phyloP scores from a whole-genome alignment of 2,329 filamentous ascomycete genomes.

The Pseudogymnoascus sp. region DNA sequence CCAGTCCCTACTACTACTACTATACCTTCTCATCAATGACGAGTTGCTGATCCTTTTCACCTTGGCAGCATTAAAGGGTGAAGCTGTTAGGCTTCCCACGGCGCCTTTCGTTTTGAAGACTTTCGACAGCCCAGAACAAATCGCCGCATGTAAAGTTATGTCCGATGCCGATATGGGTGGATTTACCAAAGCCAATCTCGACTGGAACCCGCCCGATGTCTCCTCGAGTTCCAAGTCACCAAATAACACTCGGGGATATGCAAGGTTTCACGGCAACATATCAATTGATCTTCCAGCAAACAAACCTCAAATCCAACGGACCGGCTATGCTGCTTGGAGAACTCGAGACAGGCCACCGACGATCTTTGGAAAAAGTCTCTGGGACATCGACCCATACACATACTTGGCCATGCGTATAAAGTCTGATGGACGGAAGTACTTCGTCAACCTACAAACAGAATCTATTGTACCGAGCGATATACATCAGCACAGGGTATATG shows the following conservation, averaged over 20 bases:
- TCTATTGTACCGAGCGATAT: slow-evolving; percentile 89
- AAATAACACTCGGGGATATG: slow-evolving; percentile 45
- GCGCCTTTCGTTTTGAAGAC: slow-evolving; percentile 56
- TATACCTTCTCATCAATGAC: background rate
- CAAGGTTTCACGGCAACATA: slow-evolving; percentile 79
- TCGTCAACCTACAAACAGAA: slow-evolving; percentile 93
- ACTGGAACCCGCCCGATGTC: slow-evolving; percentile 31
- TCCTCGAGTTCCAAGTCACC: slow-evolving; percentile 17
- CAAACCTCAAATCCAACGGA: slow-evolving; percentile 64
- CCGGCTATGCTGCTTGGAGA: slow-evolving; percentile 84
- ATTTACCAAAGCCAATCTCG: slow-evolving; percentile 65
- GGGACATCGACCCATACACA: slow-evolving; percentile 82
- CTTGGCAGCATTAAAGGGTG: slow-evolving; percentile 54
- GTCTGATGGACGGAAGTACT: slow-evolving; percentile 85
- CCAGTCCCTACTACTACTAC: background rate
- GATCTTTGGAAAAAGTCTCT: slow-evolving; percentile 76
- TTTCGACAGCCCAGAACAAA: slow-evolving; percentile 45
- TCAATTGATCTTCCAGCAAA: slow-evolving; percentile 74
- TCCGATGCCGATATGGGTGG: slow-evolving; percentile 81
- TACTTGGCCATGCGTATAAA: slow-evolving; percentile 85
- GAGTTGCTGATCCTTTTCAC: slow-evolving; percentile 11
- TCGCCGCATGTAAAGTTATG: slow-evolving; percentile 63
- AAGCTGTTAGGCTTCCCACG: slow-evolving; percentile 57
- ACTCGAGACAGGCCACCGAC: slow-evolving; percentile 69
- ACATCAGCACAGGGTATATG: slow-evolving; percentile 85